Percentiles rank a stretch among this genome's conserved stretches.
phyloP scores from a whole-genome alignment of 2,329 filamentous ascomycete genomes.

The Neofusicoccum parvum region DNA sequence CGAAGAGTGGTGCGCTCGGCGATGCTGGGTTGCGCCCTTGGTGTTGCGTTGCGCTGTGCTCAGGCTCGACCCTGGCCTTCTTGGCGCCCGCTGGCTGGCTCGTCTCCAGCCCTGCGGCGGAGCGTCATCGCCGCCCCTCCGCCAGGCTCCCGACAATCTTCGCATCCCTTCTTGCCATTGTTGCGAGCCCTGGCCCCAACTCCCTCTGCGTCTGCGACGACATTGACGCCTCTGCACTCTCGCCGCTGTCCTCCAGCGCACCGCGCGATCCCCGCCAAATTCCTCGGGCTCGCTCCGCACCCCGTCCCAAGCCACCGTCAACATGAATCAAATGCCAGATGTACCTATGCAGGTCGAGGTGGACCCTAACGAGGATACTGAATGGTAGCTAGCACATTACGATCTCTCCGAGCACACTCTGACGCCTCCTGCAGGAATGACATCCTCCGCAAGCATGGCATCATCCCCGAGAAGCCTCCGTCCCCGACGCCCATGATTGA shows the following conservation, averaged over 20 bases:
- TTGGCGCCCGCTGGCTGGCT: not conserved
- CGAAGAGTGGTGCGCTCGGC: not conserved
- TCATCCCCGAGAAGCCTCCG: constrained; percentile 97
- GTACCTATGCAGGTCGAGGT: constrained; percentile 77
- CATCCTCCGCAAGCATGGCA: constrained; percentile 91
- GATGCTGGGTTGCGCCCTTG: constrained; percentile 10
- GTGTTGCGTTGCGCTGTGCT: constrained; percentile 4
- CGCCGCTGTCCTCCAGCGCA: not conserved
- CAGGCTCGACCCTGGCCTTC: constrained; percentile 5
- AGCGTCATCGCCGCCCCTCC: constrained; percentile 18
- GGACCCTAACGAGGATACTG: constrained; percentile 94
- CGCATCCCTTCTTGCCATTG: not conserved
- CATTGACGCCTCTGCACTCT: not conserved
- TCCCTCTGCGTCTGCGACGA: no score
- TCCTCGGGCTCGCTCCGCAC: not conserved
- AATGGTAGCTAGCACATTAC: constrained; percentile 67
- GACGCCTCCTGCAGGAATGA: constrained; percentile 74
- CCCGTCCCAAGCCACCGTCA: constrained; percentile 19
- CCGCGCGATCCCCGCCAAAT: not conserved
- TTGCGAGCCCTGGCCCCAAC: not conserved
- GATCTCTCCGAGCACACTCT: constrained; percentile 17
- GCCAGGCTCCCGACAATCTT: constrained; percentile 5
- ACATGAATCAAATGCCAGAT: constrained; percentile 48
- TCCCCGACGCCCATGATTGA: constrained; percentile 96
- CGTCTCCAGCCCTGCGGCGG: constrained; percentile 9